These are phyloP conservation scores for Pichia sp. DNA, from an alignment of 1,139 yeast species.

Conservation along the genomic window DNA sequence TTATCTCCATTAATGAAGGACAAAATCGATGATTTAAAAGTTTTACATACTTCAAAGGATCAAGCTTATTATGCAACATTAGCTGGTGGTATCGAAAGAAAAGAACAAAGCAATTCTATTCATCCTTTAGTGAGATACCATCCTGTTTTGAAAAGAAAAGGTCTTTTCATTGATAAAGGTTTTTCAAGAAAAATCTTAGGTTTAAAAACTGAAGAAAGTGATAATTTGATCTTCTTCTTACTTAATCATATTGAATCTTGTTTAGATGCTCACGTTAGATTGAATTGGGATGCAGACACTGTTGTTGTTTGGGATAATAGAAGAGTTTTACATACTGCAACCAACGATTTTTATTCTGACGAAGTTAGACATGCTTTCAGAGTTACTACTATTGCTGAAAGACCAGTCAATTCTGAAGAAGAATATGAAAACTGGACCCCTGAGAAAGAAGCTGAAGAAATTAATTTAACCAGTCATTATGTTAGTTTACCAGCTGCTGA, in stretches of 20 bases:
- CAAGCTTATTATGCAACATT: conserved; percentile 53
- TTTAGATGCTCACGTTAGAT: conserved; percentile 51
- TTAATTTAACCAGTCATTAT: no score
- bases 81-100: conserved; percentile 55
- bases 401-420: no score
- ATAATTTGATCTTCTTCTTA: conserved; percentile 47
- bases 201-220: conserved; percentile 59
- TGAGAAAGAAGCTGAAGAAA: no score
- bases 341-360: no score
- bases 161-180: conserved; percentile 52
- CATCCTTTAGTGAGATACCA: conserved; percentile 70
- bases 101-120: conserved; percentile 49
- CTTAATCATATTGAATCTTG: conserved; percentile 44
- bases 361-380: no score
- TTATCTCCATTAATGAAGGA: conserved; percentile 58
- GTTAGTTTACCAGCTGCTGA: no score
- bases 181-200: conserved; percentile 60
- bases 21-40: conserved; percentile 51
- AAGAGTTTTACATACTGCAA: conserved; percentile 43
- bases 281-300: conserved; percentile 51
- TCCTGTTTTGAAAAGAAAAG: conserved; percentile 61
- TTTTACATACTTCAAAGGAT: conserved; percentile 61
- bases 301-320: conserved; percentile 73
- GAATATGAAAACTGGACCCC: no score
- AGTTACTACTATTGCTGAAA: no score